Percentiles rank a stretch among this genome's conserved stretches.
These are phyloP conservation scores for Ophiostoma piceae DNA, from an alignment of 2,329 filamentous ascomycete genomes.

Conservation along the genomic window DNA sequence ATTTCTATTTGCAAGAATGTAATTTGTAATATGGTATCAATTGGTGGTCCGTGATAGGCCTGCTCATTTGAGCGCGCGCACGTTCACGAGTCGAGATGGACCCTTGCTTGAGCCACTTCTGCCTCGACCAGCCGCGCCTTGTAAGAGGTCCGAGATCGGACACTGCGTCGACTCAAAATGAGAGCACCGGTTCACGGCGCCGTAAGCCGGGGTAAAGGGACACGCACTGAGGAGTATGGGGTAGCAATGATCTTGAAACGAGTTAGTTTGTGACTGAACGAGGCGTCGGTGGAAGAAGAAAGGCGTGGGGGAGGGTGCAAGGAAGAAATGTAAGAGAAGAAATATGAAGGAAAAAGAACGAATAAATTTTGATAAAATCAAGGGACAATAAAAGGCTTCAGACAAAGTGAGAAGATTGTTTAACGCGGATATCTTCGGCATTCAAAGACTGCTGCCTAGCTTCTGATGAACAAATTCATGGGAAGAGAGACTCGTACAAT, in stretches of 20 bases:
- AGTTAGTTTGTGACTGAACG: background rate
- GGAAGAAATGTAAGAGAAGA: no score
- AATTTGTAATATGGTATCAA: slow-evolving; percentile 6
- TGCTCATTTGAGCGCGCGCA: background rate
- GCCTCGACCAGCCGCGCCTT: background rate
- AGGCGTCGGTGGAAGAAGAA: background rate
- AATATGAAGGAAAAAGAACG: background rate
- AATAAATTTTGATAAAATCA: background rate
- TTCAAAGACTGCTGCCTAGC: slow-evolving; percentile 26
- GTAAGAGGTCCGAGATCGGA: background rate
- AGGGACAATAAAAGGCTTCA: slow-evolving; percentile 20
- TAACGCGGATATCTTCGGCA: slow-evolving; percentile 50
- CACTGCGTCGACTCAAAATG: background rate
- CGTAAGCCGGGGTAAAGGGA: slow-evolving; percentile 2
- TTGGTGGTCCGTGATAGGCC: background rate
- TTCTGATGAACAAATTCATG: background rate
- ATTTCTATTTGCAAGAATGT: background rate
- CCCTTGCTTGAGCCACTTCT: background rate
- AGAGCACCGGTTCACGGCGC: background rate
- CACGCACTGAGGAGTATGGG: background rate
- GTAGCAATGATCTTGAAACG: background rate
- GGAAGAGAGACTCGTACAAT: background rate
- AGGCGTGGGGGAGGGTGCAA: background rate
- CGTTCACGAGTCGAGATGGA: background rate
- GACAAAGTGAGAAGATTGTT: slow-evolving; percentile 37